A percentile compares a stretch with the other conserved stretches of the same genome.
Evolutionary conservation across 805 yeast species (phyloP).

Genomic region (Danielia oregonensis): DNA sequence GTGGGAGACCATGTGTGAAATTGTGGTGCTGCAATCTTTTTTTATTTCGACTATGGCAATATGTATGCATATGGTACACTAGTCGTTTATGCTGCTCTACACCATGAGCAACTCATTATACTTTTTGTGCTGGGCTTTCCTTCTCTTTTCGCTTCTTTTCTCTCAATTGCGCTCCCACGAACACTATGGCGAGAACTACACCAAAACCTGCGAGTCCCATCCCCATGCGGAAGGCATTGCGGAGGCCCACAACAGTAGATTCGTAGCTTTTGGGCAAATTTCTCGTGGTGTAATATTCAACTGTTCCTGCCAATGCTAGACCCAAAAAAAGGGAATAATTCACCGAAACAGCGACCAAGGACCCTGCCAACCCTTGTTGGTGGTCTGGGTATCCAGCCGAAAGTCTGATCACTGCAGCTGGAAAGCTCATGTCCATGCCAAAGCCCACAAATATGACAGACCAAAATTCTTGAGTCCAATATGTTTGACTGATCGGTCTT

Average conservation of each 20-base stretch:
- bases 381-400: slow-evolving; percentile 10
- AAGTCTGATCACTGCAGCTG: slow-evolving; percentile 15
- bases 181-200: slow-evolving; percentile 17
- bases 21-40: too few species aligned
- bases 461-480: slow-evolving; percentile 17
- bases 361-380: slow-evolving; percentile 18
- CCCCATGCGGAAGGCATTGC: slow-evolving; percentile 27
- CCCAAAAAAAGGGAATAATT: slow-evolving; percentile 27
- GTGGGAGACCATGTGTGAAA: too few species aligned
- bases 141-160: too few species aligned
- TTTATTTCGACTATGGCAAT: too few species aligned
- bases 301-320: slow-evolving; percentile 33
- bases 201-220: slow-evolving; percentile 35
- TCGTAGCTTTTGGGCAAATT: slow-evolving; percentile 12
- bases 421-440: slow-evolving; percentile 20
- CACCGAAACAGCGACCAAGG: slow-evolving; percentile 16
- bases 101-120: too few species aligned
- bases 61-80: too few species aligned
- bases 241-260: slow-evolving; percentile 20
- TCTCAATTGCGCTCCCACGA: slow-evolving; percentile 15
- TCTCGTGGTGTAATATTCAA: slow-evolving; percentile 24
- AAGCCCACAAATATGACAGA: slow-evolving; percentile 11
- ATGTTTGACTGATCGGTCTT: slow-evolving; percentile 15
- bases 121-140: too few species aligned
- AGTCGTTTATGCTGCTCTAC: too few species aligned